phyloP scores from a whole-genome alignment of 371 early-diverging fungal species.

The Sporodiniella umbellata region DNA sequence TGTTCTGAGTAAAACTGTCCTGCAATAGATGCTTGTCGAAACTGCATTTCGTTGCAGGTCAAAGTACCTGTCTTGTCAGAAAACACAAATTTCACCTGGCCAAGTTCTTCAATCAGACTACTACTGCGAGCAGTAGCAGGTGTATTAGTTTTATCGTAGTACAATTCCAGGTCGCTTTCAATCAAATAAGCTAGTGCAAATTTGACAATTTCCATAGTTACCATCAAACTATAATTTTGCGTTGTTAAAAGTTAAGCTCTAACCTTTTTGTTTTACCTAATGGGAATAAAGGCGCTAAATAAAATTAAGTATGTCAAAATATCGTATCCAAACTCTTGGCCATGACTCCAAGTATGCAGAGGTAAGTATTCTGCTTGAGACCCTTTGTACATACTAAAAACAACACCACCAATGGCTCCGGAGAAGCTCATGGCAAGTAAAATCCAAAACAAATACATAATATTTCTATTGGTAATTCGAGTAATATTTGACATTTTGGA shows the following conservation, averaged over 20 bases:
- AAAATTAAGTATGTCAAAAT: slow-evolving; percentile 86
- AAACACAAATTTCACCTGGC: slow-evolving; percentile 85
- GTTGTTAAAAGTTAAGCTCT: neutral
- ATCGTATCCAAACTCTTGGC: slow-evolving; percentile 57
- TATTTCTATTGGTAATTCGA: slow-evolving; percentile 88
- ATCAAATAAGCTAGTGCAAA: slow-evolving; percentile 78
- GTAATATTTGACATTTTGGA: slow-evolving; percentile 66
- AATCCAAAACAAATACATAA: slow-evolving; percentile 86
- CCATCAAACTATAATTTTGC: slow-evolving; percentile 60
- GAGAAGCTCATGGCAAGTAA: slow-evolving; percentile 79
- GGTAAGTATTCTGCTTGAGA: slow-evolving; percentile 25
- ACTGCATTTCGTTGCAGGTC: slow-evolving; percentile 96
- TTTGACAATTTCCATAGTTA: slow-evolving; percentile 91
- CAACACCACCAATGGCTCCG: slow-evolving; percentile 74
- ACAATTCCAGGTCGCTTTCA: slow-evolving; percentile 81
- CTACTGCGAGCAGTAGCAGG: slow-evolving; percentile 85
- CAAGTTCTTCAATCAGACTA: slow-evolving; percentile 91
- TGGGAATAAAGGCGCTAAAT: slow-evolving; percentile 90
- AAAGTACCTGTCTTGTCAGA: slow-evolving; percentile 95
- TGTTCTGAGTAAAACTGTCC: slow-evolving; percentile 71
- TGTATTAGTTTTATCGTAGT: slow-evolving; percentile 78
- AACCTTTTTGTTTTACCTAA: slow-evolving; percentile 45
- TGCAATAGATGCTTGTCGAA: slow-evolving; percentile 80
- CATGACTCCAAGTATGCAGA: slow-evolving; percentile 13
- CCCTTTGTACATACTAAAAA: slow-evolving; percentile 39